These are phyloP conservation scores for Voacanga thouarsii DNA, from an alignment of 257 asterid species.

Conservation along the genomic window DNA sequence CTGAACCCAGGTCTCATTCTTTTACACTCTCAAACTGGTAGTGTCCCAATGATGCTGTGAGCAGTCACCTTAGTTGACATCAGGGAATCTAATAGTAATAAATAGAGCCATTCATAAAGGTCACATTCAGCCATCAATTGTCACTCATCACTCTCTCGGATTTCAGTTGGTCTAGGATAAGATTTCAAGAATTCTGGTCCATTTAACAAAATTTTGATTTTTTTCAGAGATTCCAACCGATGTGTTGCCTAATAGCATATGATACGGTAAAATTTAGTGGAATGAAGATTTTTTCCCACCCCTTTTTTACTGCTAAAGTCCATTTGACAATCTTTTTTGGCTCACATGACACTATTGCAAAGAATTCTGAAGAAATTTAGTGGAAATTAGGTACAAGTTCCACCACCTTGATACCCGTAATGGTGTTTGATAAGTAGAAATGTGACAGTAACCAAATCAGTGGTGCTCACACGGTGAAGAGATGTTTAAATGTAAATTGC, in stretches of 20 bases:
- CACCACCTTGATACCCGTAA: background rate
- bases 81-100: background rate
- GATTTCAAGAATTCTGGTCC: slow-evolving; percentile 1
- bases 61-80: background rate
- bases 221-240: background rate
- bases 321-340: too few species aligned
- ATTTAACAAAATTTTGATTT: background rate
- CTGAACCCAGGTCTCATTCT: background rate
- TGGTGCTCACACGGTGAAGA: background rate
- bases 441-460: background rate
- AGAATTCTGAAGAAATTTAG: too few species aligned
- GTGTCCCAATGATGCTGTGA: slow-evolving; percentile 6
- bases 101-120: background rate
- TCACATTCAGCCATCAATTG: slow-evolving; percentile 8
- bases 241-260: background rate
- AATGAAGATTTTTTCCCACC: background rate
- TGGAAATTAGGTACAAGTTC: background rate
- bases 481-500: background rate
- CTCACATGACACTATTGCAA: too few species aligned
- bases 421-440: background rate
- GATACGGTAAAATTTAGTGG: background rate
- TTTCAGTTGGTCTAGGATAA: slow-evolving; percentile 15
- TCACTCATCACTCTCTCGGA: background rate
- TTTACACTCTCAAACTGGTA: background rate
- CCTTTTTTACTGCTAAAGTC: too few species aligned